These are phyloP conservation scores for Claviceps sp. DNA, from an alignment of 2,329 filamentous ascomycete species.

Conservation along the genomic window DNA sequence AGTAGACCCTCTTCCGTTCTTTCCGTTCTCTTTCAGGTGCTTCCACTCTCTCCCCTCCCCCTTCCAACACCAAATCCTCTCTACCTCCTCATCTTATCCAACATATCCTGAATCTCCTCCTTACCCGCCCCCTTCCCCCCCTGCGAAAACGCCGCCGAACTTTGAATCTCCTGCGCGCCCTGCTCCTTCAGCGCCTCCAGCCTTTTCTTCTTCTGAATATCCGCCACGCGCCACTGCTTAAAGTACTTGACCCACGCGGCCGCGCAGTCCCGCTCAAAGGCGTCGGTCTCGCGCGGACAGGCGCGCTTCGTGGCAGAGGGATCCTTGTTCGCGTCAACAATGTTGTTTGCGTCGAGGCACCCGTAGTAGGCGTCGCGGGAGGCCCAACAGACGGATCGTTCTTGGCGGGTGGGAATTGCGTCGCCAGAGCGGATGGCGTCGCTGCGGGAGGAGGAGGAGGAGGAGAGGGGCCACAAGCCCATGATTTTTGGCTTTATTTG, in stretches of 20 bases:
- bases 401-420: conserved; percentile 71
- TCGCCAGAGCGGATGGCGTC: conserved; percentile 34
- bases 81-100: conserved; percentile 23
- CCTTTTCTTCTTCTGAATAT: conserved; percentile 71
- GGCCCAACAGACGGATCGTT: conserved; percentile 79
- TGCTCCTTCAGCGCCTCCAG: conserved; percentile 62
- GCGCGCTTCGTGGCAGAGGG: conserved; percentile 23
- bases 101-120: conserved; percentile 25
- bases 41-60: neutral
- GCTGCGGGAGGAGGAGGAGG: conserved; percentile 32
- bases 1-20: neutral
- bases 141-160: conserved; percentile 23
- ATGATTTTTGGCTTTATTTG: conserved; percentile 12
- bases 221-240: conserved; percentile 90
- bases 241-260: conserved; percentile 96
- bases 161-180: conserved; percentile 50
- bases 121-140: conserved; percentile 19
- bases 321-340: conserved; percentile 52
- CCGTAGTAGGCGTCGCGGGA: conserved; percentile 76
- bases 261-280: conserved; percentile 77
- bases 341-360: conserved; percentile 70
- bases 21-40: neutral
- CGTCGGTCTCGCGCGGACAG: conserved; percentile 28
- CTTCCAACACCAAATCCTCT: neutral
- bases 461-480: conserved; percentile 35